Conservation (phyloP, 2,329 filamentous ascomycete species). For the Plectosphaerella sp. region DNA sequence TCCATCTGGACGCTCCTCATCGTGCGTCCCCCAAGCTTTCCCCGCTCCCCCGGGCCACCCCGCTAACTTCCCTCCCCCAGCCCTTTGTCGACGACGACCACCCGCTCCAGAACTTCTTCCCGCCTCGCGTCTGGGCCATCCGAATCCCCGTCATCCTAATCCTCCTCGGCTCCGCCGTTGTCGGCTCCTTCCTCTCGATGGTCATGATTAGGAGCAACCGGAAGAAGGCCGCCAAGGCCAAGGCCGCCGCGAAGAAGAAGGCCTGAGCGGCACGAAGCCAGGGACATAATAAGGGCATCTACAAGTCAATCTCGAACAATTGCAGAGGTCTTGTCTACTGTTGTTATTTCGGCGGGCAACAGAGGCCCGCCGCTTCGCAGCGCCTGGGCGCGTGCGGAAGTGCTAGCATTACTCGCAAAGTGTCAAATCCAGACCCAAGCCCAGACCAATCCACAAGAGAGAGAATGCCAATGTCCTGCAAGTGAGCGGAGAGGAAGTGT, state of each 20-base stretch:
- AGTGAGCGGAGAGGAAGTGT: constrained; percentile 7
- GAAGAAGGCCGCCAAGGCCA: constrained; percentile 94
- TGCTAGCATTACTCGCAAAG: constrained; percentile 4
- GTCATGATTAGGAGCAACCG: constrained; percentile 99
- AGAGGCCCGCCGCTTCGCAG: not conserved
- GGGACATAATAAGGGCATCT: constrained; percentile 81
- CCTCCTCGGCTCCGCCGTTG: constrained; percentile 84
- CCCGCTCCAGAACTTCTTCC: constrained; percentile 90
- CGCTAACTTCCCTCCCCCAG: constrained; percentile 40
- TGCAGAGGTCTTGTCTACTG: constrained; percentile 48
- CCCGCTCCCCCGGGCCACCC: not conserved
- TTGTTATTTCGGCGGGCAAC: constrained; percentile 2
- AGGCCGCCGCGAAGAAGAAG: constrained; percentile 83
- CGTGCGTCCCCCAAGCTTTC: constrained; percentile 52
- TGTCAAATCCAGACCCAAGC: constrained; percentile 1
- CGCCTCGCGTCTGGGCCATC: constrained; percentile 96
- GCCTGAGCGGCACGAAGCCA: constrained; percentile 19
- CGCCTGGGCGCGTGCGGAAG: not conserved
- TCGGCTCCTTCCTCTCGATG: constrained; percentile 90
- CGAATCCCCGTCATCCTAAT: constrained; percentile 97
- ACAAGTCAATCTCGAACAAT: constrained; percentile 78
- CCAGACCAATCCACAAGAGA: constrained; percentile 6
- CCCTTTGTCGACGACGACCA: constrained; percentile 96
- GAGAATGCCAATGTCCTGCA: not conserved
- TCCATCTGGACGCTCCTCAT: constrained; percentile 96